Conservation (phyloP, 768 basidiomycete genomes). For the Lepiota brunneoincarnata region DNA sequence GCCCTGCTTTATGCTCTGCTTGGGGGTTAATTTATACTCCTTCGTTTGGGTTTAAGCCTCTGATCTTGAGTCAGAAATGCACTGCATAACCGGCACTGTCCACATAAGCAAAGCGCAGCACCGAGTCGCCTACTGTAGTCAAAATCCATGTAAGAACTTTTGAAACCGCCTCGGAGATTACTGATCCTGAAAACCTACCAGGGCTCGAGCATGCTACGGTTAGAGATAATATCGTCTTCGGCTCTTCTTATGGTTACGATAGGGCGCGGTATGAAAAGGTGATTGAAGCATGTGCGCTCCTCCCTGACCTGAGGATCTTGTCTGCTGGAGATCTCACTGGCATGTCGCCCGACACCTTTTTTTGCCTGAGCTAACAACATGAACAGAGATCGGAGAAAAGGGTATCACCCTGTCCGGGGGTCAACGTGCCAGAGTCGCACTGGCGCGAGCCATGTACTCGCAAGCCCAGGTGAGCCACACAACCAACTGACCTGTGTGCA, state of each 20-base stretch:
- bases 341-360: constrained; percentile 19
- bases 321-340: constrained; percentile 79
- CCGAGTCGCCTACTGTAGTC: constrained; percentile 66
- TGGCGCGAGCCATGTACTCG: constrained; percentile 82
- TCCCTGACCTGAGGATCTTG: constrained; percentile 68
- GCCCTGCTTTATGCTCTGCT: constrained; percentile 60
- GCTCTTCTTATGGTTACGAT: constrained; percentile 55
- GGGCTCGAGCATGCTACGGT: constrained; percentile 84
- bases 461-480: constrained; percentile 45
- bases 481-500: neutral
- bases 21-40: constrained; percentile 45
- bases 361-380: neutral
- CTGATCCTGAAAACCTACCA: constrained; percentile 15
- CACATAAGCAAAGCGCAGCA: constrained; percentile 53
- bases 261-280: constrained; percentile 62
- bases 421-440: constrained; percentile 68
- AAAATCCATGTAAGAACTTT: constrained; percentile 54
- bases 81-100: constrained; percentile 52
- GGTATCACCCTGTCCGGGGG: constrained; percentile 77
- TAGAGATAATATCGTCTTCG: constrained; percentile 79
- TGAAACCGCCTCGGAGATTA: neutral
- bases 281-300: constrained; percentile 72
- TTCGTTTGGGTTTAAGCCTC: constrained; percentile 5
- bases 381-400: constrained; percentile 75
- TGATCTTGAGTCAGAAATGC: constrained; percentile 45